Base-by-base conservation (phyloP, 73 alveolate genomes). In the Paramecium sonneborni region DNA sequence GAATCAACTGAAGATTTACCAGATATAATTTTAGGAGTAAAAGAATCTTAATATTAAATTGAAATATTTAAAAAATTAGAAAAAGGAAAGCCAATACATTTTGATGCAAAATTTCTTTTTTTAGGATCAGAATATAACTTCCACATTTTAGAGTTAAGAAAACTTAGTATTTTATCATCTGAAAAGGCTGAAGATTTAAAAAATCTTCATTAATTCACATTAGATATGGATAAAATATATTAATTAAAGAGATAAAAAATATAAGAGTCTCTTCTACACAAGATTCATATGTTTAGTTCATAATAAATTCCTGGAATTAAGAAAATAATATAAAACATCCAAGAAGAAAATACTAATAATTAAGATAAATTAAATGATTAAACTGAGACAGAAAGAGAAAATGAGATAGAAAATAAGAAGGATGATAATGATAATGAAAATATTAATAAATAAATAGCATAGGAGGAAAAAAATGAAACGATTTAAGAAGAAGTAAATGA, bases 51-150 rank as follows among this genome's bases (percentile, higher is more conserved):
- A 30, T 43, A 43, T 43, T 62, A 38, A 23, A 23, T 11, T 30
- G 76, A 38, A 11, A 79, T 32, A 23, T 79, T 79, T 24, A 18
- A 38, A 10, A 39, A 79, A 20, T 43, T 79, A 20, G 41, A 79
- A 46, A 79, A 43, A 21, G 90, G 90, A 5, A 30, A 79, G 18
- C 90, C 90, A 37, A 79, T 79, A 0, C 48, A 79, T 30, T 79
- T 41, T 46, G 90, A 79, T 1, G 90, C 90, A 12, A 44, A 79
- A 79, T 79, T 79, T 79, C 37, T 79, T 4, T 20, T 20, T 43
- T 79, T 79, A 12, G 90, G 90, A 39, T 79, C 90, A 79, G 90
- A 79, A 46, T 79, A 39, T 44, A 43, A 43, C 24, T 79, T 43
- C 8, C 90, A 79, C 41, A 30, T 79, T 38, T 79, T 79, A 11